Evolutionary conservation across 352 stramenopile genomes (phyloP), one percentile per base, ranked within the genome.

Genomic region (Peronospora destructor): DNA sequence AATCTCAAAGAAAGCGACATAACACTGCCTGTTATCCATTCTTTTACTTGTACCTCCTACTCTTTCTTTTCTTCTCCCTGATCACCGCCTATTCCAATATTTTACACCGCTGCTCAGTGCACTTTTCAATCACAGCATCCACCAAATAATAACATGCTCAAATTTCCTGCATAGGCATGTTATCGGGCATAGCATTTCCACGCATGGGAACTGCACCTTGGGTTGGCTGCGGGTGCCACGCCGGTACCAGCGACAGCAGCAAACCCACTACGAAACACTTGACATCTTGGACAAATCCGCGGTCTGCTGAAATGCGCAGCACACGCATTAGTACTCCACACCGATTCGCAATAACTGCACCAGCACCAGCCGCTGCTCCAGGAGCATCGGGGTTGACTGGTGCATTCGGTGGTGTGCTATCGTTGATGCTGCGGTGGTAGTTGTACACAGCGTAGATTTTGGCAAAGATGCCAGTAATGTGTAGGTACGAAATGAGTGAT

Each of bases 391-490:
- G 35, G 9, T 59, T 32, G 28, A 49, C 51, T 28, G 37, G 47
- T 4, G 30, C 59, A 19, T 64, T 55, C 16, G 48, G 23, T 21
- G 56, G 46, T 7, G 51, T 36, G 3, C 50, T 44, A 6, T 23
- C 58, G 49, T 76, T 72, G 10, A 26, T 29, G 42, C 49, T 53
- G 23, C 59, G 63, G 10, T 58, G 49, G n/a, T 65, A 59, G 38
- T 75, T 67, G 57, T 84, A 73, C 2, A 93, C 65, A 34, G 87
- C 74, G 55, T 87, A 90, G 16, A 90, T 59, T 56, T 93, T 93
- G 9, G 61, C 72, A 36, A 93, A 68, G 35, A 93, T 93, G 13
- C 83, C 83, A 0, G 79, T 91, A 19, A 90, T 87, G 60, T 90
- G 79, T 61, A 93, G 45, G 54, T 89, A 91, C 6, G 77, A 83